phyloP scores from a whole-genome alignment of 805 yeast genomes.

The Dipodascopsis uninucleata region DNA sequence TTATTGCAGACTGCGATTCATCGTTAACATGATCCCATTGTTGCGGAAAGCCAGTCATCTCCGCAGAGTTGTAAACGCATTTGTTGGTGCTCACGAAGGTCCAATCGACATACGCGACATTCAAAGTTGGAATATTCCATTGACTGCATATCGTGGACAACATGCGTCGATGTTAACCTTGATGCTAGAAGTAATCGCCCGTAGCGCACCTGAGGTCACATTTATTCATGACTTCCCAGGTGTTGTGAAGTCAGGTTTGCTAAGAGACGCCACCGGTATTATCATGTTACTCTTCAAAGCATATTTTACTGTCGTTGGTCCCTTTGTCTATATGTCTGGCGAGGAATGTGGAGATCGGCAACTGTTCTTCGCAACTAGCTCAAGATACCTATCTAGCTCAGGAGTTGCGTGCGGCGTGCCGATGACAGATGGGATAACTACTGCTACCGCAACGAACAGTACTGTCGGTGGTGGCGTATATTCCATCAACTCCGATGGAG shows the following conservation, averaged over 20 bases:
- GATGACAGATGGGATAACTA: not conserved
- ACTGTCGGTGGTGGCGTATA: not conserved
- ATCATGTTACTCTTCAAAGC: not conserved
- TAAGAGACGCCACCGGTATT: not conserved
- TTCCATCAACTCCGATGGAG: slow-evolving; percentile 1
- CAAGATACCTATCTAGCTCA: slow-evolving; percentile 1
- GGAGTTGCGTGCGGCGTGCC: slow-evolving; percentile 1
- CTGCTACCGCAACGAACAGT: slow-evolving; percentile 1
- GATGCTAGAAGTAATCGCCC: not conserved
- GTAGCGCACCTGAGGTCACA: not conserved
- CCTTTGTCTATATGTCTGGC: slow-evolving; percentile 1
- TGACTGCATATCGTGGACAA: not conserved
- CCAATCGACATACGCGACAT: not conserved
- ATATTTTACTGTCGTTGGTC: not conserved
- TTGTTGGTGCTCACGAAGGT: slow-evolving; percentile 2
- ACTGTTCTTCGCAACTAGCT: slow-evolving; percentile 2
- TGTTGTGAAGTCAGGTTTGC: not conserved
- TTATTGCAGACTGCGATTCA: slow-evolving; percentile 3
- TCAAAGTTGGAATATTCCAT: not conserved
- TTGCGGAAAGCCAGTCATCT: slow-evolving; percentile 1
- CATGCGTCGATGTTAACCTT: not conserved
- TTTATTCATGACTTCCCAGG: slow-evolving; percentile 4
- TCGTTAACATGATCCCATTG: slow-evolving; percentile 1
- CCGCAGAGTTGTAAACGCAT: slow-evolving; percentile 2
- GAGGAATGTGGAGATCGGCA: slow-evolving; percentile 2